Conservation (phyloP, 1,284 basidiomycete species). For the Trichosporon asahii region DNA sequence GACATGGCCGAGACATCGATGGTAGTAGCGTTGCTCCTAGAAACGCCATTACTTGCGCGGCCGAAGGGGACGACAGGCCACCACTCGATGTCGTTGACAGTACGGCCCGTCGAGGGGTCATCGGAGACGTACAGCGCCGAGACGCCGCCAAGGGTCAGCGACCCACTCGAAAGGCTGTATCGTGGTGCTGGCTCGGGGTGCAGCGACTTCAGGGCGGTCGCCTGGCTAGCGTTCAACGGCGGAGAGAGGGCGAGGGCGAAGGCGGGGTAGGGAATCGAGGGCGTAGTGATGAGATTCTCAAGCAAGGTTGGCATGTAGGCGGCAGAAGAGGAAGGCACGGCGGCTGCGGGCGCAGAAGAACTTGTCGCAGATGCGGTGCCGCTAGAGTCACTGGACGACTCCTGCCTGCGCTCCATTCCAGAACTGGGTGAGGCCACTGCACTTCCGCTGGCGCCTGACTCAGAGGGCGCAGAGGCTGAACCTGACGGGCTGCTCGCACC, state of each 20-base stretch:
- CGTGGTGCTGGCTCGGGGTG: slow-evolving; percentile 16
- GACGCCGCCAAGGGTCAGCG: slow-evolving; percentile 44
- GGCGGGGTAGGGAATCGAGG: slow-evolving; percentile 37
- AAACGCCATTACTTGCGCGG: not conserved
- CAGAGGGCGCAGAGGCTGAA: not conserved
- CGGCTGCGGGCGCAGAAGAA: slow-evolving; percentile 10
- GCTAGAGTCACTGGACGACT: not conserved
- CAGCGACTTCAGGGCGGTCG: slow-evolving; percentile 1
- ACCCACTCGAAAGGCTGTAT: slow-evolving; percentile 27
- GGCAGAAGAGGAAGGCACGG: slow-evolving; percentile 3
- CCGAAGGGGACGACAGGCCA: slow-evolving; percentile 42
- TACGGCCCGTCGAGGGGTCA: slow-evolving; percentile 27
- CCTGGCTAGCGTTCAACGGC: slow-evolving; percentile 19
- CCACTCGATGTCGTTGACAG: slow-evolving; percentile 43
- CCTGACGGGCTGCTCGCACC: not conserved
- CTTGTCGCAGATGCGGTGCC: slow-evolving; percentile 9
- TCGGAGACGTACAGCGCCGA: slow-evolving; percentile 34
- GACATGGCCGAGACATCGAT: not conserved
- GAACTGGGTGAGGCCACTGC: not conserved
- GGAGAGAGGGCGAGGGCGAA: slow-evolving; percentile 39
- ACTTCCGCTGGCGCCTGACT: no score
- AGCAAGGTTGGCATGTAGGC: slow-evolving; percentile 41
- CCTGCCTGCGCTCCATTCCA: not conserved
- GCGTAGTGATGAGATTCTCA: slow-evolving; percentile 33
- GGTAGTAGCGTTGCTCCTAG: not conserved